Conservation (phyloP, 1,284 basidiomycete species). For the Exobasidium cylindrosporum region DNA sequence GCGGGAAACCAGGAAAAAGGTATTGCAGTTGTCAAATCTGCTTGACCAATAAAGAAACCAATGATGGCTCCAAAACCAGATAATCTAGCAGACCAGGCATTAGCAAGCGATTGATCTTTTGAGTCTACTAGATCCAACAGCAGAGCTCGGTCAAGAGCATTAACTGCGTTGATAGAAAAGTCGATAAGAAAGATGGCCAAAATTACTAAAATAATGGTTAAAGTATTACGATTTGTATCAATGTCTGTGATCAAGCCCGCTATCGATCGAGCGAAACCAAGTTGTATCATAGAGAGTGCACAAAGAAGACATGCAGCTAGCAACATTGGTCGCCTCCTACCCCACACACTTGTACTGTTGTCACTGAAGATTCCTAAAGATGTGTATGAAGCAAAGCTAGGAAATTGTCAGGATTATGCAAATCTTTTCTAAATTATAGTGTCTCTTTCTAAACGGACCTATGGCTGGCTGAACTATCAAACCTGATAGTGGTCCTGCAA, state of each 20-base stretch:
- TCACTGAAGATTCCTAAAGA: conserved; percentile 49
- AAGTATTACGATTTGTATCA: conserved; percentile 15
- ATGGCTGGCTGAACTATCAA: conserved; percentile 56
- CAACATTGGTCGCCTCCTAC: conserved; percentile 55
- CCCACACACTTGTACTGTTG: conserved; percentile 50
- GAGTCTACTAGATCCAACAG: conserved; percentile 66
- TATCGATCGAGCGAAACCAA: conserved; percentile 42
- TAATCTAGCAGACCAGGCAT: conserved; percentile 93
- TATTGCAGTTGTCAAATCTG: conserved; percentile 30
- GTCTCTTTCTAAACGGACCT: conserved; percentile 20
- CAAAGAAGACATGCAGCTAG: conserved; percentile 43
- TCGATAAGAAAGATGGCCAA: conserved; percentile 84
- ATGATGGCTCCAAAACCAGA: conserved; percentile 41
- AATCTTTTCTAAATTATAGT: background rate
- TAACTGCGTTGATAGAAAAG: conserved; percentile 84
- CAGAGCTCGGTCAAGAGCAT: conserved; percentile 77
- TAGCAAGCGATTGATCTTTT: conserved; percentile 74
- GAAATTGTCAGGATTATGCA: no score
- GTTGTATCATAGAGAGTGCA: conserved; percentile 44
- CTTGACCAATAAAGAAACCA: conserved; percentile 48
- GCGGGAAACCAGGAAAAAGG: conserved; percentile 25
- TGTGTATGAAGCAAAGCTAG: background rate
- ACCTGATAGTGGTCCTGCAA: conserved; percentile 48
- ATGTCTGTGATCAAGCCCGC: conserved; percentile 59
- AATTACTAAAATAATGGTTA: conserved; percentile 77